Conservation (phyloP, 164 flowering plant genomes). For the Vitis labrusca region DNA sequence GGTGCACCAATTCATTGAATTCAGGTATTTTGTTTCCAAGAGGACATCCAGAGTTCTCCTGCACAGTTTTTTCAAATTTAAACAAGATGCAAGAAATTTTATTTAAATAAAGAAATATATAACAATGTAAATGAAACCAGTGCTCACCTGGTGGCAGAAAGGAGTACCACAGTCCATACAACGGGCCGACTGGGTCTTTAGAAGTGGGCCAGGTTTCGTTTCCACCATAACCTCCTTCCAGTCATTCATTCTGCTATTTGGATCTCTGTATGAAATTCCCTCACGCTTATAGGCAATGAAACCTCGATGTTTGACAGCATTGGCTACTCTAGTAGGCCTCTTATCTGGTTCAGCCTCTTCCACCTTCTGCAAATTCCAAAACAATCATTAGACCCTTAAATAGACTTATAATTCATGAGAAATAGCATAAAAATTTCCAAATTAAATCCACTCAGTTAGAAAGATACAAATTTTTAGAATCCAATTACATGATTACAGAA, state of each 20-base stretch:
- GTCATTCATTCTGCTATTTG: constrained; percentile 71
- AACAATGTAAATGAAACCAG: background rate
- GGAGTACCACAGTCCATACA: constrained; percentile 99
- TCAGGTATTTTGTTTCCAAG: constrained; percentile 99
- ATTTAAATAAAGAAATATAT: background rate
- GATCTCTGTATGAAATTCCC: constrained; percentile 84
- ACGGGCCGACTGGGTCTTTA: constrained; percentile 95
- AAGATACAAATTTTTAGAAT: too few species aligned
- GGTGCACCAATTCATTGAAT: constrained; percentile 95
- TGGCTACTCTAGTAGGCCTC: constrained; percentile 67
- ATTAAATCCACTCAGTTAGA: too few species aligned
- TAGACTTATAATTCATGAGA: background rate
- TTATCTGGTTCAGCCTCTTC: constrained; percentile 31
- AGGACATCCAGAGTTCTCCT: constrained; percentile 98
- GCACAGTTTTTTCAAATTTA: constrained; percentile 13
- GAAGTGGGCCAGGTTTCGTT: constrained; percentile 66
- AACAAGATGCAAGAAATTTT: background rate
- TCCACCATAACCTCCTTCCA: constrained; percentile 93
- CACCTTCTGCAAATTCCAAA: constrained; percentile 29
- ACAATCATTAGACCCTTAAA: constrained; percentile 4
- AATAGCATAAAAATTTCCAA: too few species aligned
- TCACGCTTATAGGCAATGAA: constrained; percentile 91
- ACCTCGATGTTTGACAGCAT: constrained; percentile 90
- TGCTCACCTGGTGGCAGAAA: constrained; percentile 91
- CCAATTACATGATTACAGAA: too few species aligned